Conservation (phyloP, 306 rosid species). For the Arachis hypogaea region DNA sequence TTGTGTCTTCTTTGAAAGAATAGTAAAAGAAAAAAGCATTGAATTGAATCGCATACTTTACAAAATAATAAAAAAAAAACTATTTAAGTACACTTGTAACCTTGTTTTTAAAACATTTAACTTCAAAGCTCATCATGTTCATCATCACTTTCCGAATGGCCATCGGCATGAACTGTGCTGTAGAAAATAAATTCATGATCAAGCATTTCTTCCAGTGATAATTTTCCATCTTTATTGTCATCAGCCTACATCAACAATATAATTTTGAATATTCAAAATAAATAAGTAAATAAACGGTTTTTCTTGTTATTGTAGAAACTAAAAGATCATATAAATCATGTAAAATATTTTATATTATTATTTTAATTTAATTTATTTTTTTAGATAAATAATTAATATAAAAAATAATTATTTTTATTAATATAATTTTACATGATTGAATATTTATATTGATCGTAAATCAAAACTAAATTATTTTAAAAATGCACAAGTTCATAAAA, state of each 20-base stretch:
- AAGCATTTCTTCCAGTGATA: constrained; percentile 72
- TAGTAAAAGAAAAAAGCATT: background rate
- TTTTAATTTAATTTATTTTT: too few species aligned
- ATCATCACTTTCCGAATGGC: constrained; percentile 29
- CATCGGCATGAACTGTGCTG: constrained; percentile 45
- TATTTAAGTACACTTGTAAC: constrained; percentile 7
- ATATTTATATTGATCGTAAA: too few species aligned
- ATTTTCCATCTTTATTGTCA: constrained; percentile 57
- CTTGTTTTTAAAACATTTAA: background rate
- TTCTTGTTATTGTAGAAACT: background rate
- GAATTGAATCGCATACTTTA: background rate
- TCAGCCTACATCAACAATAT: constrained; percentile 60
- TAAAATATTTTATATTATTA: too few species aligned
- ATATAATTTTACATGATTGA: too few species aligned
- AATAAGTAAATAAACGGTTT: background rate
- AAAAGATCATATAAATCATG: background rate
- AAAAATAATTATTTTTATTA: too few species aligned
- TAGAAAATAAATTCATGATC: constrained; percentile 59
- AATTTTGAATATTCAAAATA: constrained; percentile 2
- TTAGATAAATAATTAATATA: too few species aligned
- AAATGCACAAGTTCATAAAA: background rate
- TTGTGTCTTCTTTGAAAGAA: background rate
- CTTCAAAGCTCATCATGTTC: constrained; percentile 52
- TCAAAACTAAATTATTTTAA: too few species aligned
- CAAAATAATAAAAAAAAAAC: background rate